Conservation (phyloP, 2,329 filamentous ascomycete genomes). For the Phaeophleospora eucalypticola region DNA sequence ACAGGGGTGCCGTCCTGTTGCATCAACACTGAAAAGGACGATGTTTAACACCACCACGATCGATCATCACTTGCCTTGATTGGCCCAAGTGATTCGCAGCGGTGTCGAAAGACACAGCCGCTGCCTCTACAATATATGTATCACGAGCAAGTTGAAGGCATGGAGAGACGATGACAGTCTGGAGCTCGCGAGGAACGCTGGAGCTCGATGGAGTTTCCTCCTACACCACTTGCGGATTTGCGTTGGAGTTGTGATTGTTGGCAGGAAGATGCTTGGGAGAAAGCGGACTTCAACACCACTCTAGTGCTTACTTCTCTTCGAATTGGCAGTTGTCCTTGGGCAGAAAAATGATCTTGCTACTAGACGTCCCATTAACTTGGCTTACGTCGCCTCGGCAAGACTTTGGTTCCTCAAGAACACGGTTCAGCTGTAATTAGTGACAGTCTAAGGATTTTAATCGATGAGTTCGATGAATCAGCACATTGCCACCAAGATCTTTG, state of each 20-base stretch:
- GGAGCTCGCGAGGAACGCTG: slow-evolving; percentile 27
- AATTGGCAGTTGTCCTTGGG: neutral
- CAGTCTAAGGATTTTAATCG: neutral
- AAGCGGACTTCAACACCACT: slow-evolving; percentile 20
- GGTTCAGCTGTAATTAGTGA: slow-evolving; percentile 2
- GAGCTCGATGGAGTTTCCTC: slow-evolving; percentile 30
- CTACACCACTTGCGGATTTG: neutral
- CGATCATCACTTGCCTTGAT: slow-evolving; percentile 3
- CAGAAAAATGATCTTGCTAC: neutral
- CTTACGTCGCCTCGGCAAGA: slow-evolving; percentile 5
- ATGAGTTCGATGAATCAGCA: neutral
- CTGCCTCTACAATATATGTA: slow-evolving; percentile 1
- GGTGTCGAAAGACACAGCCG: slow-evolving; percentile 18
- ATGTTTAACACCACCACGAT: slow-evolving; percentile 7
- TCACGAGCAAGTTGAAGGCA: slow-evolving; percentile 1
- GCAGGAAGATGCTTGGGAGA: slow-evolving; percentile 7
- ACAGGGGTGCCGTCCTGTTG: slow-evolving; percentile 28
- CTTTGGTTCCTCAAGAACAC: neutral
- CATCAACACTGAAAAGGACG: slow-evolving; percentile 2
- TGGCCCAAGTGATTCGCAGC: neutral
- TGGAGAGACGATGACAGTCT: slow-evolving; percentile 30
- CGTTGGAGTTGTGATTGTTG: slow-evolving; percentile 1
- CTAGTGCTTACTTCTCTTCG: slow-evolving; percentile 5
- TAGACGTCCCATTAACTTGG: slow-evolving; percentile 19
- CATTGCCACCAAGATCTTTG: too few relatives aligned